Evolutionary conservation across 306 rosid genomes (phyloP), one percentile per base, ranked within the genome.

Genomic region (Dryas alaskensis): DNA sequence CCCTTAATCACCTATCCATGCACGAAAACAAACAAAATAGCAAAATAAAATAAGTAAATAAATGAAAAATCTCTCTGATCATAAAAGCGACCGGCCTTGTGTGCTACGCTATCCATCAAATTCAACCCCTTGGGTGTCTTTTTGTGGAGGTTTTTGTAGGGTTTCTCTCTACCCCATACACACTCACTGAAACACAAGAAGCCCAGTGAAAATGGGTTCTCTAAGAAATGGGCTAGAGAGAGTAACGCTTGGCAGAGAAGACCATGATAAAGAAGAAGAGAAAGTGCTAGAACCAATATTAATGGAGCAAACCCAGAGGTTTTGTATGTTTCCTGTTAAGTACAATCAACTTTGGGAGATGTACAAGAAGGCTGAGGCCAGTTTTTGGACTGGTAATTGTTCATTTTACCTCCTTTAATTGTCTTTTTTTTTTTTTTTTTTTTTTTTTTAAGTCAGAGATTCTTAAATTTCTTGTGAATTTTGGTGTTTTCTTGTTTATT

Each of bases 321-420:
- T 93, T 71, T 93, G 93, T 60, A 93, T 89, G 98, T 90, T 93
- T 61, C 98, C 98, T 25, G 80, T 90, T 65, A 75, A 88, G 62
- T 81, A 90, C 78, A 80, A 89, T 58, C 87, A 89, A 65, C 70
- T 93, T 45, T 93, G 98, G 98, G 96, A 93, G 83, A 90, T 93
- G 97, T 93, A 93, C 82, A 93, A 93, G 81, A 93, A 93, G 82
- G 96, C 97, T 31, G 53, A 79, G 82, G 98, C 98, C 80, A 93
- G 97, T 83, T 93, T 93, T 62, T 93, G 98, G 97, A 93, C 96
- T n/a, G 98, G 98, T 93, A 80, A 43, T 53, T 73, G 44, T 42
- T 42, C n/a, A 4, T 44, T 54, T 50, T 10, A 3, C 16, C 57
- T 27, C 25, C 1, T 61, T 37, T 61, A 39, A 6, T 0, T 58